These are phyloP conservation scores for Oehlia diaphana DNA, from an alignment of 192 early-diverging fungal genomes.

Conservation along the genomic window DNA sequence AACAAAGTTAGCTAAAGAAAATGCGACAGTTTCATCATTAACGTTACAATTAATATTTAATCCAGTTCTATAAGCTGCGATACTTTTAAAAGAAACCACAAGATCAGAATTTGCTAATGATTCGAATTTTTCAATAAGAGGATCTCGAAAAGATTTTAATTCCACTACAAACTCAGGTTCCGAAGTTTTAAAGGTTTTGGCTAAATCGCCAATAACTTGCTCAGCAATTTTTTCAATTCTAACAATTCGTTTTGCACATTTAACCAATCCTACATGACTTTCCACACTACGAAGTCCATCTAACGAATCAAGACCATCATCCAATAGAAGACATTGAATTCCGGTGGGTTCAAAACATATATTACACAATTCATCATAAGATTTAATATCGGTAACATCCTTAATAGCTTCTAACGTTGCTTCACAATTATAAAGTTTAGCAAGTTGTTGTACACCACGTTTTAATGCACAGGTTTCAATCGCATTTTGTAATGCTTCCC, in stretches of 20 bases:
- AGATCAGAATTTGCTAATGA: constrained; percentile 7
- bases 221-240: constrained; percentile 24
- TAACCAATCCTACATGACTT: constrained; percentile 11
- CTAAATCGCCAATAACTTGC: constrained; percentile 3
- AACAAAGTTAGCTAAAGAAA: not conserved
- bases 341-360: constrained; percentile 8
- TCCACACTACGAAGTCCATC: not conserved
- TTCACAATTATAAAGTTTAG: constrained; percentile 14
- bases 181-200: not conserved
- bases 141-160: not conserved
- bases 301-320: constrained; percentile 14
- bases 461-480: constrained; percentile 1
- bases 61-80: constrained; percentile 20
- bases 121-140: not conserved
- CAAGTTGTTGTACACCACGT: not conserved
- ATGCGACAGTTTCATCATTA: not conserved
- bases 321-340: constrained; percentile 21
- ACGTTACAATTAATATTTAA: constrained; percentile 8
- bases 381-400: not conserved
- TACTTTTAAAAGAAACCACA: constrained; percentile 24
- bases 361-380: constrained; percentile 8
- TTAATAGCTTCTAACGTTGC: not conserved
- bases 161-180: not conserved
- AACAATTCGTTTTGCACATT: not conserved
- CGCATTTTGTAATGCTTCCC: constrained; percentile 1